These are phyloP conservation scores for Xylaria sp. DNA, from an alignment of 2,329 filamentous ascomycete genomes.

Conservation along the genomic window DNA sequence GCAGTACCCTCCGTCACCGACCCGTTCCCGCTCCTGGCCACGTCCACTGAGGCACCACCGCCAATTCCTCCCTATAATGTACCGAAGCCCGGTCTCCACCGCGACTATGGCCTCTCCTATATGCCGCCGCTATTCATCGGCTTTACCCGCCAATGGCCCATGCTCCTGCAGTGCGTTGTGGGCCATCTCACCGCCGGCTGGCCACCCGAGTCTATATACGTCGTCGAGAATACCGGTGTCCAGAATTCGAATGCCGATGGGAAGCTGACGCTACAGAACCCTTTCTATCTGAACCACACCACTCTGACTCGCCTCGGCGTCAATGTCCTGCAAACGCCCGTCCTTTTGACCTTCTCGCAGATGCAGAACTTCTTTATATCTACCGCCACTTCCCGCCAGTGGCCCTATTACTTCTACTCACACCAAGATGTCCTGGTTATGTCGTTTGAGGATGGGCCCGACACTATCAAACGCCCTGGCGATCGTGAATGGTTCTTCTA, in stretches of 20 bases:
- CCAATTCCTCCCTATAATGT: slow-evolving; percentile 45
- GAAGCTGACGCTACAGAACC: slow-evolving; percentile 50
- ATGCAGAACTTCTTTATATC: slow-evolving; percentile 60
- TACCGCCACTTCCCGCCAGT: slow-evolving; percentile 50
- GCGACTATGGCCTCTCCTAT: slow-evolving; percentile 40
- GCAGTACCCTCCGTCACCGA: slow-evolving; percentile 33
- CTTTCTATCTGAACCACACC: slow-evolving; percentile 54
- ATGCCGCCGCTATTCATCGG: slow-evolving; percentile 54
- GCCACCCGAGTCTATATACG: slow-evolving; percentile 54
- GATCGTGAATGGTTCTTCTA: slow-evolving; percentile 41
- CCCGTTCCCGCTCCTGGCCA: slow-evolving; percentile 36
- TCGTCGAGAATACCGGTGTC: slow-evolving; percentile 56
- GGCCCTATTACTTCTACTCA: slow-evolving; percentile 58
- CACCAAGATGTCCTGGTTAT: slow-evolving; percentile 57
- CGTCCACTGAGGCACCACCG: slow-evolving; percentile 36
- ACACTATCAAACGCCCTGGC: slow-evolving; percentile 35
- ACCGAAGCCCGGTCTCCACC: slow-evolving; percentile 42
- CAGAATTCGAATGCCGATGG: slow-evolving; percentile 50
- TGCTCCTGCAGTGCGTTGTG: slow-evolving; percentile 53
- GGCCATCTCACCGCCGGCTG: slow-evolving; percentile 56
- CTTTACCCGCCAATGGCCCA: slow-evolving; percentile 54
- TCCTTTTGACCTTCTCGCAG: slow-evolving; percentile 58
- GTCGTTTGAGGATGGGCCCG: slow-evolving; percentile 45
- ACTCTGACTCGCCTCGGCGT: slow-evolving; percentile 44
- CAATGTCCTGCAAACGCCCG: slow-evolving; percentile 54